Conservation (phyloP, 257 asterid genomes). For the Solanum ossicruentum region DNA sequence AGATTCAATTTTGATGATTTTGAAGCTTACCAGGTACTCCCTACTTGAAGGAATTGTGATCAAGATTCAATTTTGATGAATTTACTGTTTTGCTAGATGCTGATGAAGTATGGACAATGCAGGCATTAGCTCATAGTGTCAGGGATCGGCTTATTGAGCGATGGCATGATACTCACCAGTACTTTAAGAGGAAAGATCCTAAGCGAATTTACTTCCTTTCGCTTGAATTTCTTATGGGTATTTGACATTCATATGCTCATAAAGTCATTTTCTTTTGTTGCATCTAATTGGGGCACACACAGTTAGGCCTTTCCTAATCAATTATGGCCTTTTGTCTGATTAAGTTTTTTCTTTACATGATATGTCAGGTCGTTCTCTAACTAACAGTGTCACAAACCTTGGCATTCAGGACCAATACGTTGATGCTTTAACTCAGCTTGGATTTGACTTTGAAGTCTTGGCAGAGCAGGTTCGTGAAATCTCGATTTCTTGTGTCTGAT, state of each 20-base stretch:
- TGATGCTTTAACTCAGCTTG: conserved; percentile 37
- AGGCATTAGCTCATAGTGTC: conserved; percentile 39
- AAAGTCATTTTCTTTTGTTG: neutral
- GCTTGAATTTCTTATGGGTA: conserved; percentile 48
- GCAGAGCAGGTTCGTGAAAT: conserved; percentile 35
- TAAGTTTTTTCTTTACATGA: neutral
- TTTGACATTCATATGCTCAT: neutral
- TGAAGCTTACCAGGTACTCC: conserved; percentile 39
- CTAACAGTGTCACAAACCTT: conserved; percentile 42
- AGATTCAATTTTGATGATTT: conserved; percentile 44
- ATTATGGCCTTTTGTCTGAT: neutral
- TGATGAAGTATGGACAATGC: conserved; percentile 1
- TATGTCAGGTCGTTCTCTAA: conserved; percentile 32
- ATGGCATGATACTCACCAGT: conserved; percentile 43
- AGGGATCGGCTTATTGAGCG: conserved; percentile 43
- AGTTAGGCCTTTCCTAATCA: neutral
- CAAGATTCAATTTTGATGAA: neutral
- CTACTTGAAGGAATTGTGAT: neutral
- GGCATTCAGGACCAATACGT: conserved; percentile 38
- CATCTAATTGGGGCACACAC: neutral
- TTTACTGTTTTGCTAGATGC: neutral
- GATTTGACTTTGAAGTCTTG: conserved; percentile 41
- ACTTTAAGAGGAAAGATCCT: conserved; percentile 36
- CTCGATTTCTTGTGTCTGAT: neutral
- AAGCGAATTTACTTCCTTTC: conserved; percentile 45